A percentile compares a stretch with the other conserved stretches of the same genome.
phyloP scores from a whole-genome alignment of 2,329 filamentous ascomycete genomes.

The Xylaria sp. region DNA sequence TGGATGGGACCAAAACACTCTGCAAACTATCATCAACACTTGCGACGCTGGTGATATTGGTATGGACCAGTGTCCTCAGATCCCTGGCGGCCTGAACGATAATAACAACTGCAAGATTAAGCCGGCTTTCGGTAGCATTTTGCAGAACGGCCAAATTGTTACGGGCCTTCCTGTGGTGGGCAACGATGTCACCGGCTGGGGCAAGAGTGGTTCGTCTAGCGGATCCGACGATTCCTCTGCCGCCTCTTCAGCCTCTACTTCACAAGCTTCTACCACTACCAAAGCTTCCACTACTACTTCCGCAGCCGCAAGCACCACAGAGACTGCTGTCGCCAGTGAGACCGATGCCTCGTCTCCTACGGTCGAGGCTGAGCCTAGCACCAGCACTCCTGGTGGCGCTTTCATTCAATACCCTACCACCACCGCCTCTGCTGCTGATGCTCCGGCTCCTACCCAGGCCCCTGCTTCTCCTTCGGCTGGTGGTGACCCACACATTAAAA shows the following conservation, averaged over 20 bases:
- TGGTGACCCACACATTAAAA: constrained; percentile 49
- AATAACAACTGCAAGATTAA: constrained; percentile 62
- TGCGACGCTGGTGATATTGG: constrained; percentile 70
- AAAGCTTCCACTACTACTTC: constrained; percentile 10
- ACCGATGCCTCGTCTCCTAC: constrained; percentile 30
- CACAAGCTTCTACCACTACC: constrained; percentile 18
- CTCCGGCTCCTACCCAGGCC: constrained; percentile 41
- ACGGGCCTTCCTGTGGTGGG: constrained; percentile 65
- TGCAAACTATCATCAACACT: constrained; percentile 74
- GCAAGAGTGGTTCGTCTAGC: constrained; percentile 52
- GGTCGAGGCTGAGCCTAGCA: constrained; percentile 28
- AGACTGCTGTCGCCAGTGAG: constrained; percentile 18
- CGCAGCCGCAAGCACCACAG: constrained; percentile 6
- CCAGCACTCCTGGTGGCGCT: constrained; percentile 51
- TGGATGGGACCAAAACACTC: constrained; percentile 73
- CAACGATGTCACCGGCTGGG: constrained; percentile 62
- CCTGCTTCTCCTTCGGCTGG: constrained; percentile 35
- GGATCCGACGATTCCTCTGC: constrained; percentile 33
- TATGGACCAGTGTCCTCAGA: constrained; percentile 71
- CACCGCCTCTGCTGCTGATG: constrained; percentile 36
- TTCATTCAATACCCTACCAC: constrained; percentile 45
- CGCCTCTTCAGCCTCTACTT: constrained; percentile 14
- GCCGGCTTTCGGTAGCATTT: constrained; percentile 59
- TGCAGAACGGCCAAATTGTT: constrained; percentile 55
- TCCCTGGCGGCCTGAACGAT: constrained; percentile 64